These are phyloP conservation scores for Calycina marina DNA, from an alignment of 2,329 filamentous ascomycete species.

Conservation along the genomic window DNA sequence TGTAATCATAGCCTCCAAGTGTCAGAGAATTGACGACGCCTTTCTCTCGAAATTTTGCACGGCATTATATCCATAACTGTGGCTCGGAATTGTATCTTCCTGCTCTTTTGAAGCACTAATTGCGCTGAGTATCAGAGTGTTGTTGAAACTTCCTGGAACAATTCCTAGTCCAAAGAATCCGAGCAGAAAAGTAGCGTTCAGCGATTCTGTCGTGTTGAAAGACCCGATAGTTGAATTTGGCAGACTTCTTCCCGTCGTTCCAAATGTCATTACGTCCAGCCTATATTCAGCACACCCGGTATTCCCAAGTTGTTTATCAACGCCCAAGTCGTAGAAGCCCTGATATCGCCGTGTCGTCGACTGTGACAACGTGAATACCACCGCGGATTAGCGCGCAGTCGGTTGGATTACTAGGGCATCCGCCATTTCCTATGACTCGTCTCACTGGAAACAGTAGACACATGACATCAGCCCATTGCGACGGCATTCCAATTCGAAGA, in stretches of 20 bases:
- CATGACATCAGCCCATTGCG: slow-evolving; percentile 37
- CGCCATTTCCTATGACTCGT: slow-evolving; percentile 45
- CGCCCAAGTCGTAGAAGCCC: slow-evolving; percentile 32
- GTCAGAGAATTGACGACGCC: slow-evolving; percentile 43
- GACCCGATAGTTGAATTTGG: slow-evolving; percentile 25
- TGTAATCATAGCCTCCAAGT: slow-evolving; percentile 54
- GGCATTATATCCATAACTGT: slow-evolving; percentile 63
- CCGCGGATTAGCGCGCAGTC: slow-evolving; percentile 31
- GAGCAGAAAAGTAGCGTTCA: slow-evolving; percentile 42
- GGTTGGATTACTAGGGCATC: slow-evolving; percentile 40
- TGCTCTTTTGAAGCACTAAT: slow-evolving; percentile 43
- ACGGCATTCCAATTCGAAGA: slow-evolving; percentile 40
- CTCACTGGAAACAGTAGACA: too few species aligned
- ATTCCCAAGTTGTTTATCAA: slow-evolving; percentile 41
- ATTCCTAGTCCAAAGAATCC: slow-evolving; percentile 44
- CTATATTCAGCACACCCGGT: slow-evolving; percentile 51
- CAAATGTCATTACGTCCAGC: slow-evolving; percentile 27
- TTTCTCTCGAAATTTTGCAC: slow-evolving; percentile 51
- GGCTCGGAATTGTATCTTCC: slow-evolving; percentile 48
- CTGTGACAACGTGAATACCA: slow-evolving; percentile 36
- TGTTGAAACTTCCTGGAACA: slow-evolving; percentile 35
- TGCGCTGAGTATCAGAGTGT: slow-evolving; percentile 33
- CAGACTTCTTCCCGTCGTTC: slow-evolving; percentile 23
- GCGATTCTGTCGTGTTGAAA: slow-evolving; percentile 26
- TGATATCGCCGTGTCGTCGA: slow-evolving; percentile 38